phyloP scores from a whole-genome alignment of 2,329 filamentous ascomycete species.

The Arthrinium puccinioides region DNA sequence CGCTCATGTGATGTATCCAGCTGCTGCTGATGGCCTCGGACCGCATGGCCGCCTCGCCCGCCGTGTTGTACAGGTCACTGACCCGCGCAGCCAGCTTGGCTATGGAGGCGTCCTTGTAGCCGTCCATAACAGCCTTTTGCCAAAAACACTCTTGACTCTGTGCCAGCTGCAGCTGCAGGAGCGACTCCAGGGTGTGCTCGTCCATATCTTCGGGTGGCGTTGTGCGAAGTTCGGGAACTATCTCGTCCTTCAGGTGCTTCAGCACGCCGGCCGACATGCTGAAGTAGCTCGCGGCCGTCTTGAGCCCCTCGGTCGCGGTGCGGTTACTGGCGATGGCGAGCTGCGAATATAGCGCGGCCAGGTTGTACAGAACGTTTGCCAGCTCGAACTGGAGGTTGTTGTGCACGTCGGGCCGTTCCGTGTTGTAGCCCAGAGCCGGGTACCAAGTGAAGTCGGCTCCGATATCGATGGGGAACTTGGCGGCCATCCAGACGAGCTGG shows the following conservation, averaged over 20 bases:
- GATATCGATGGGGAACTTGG: slow-evolving; percentile 95
- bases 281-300: slow-evolving; percentile 83
- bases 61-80: slow-evolving; percentile 80
- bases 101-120: slow-evolving; percentile 85
- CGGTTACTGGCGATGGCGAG: slow-evolving; percentile 76
- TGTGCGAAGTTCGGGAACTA: slow-evolving; percentile 77
- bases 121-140: slow-evolving; percentile 93
- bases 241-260: slow-evolving; percentile 63
- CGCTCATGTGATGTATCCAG: slow-evolving; percentile 97
- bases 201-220: slow-evolving; percentile 96
- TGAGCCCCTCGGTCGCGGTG: slow-evolving; percentile 73
- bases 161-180: slow-evolving; percentile 78
- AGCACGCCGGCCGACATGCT: slow-evolving; percentile 81
- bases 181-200: slow-evolving; percentile 71
- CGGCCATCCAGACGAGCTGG: slow-evolving; percentile 86
- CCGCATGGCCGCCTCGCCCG: slow-evolving; percentile 78
- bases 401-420: slow-evolving; percentile 59
- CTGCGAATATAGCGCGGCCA: slow-evolving; percentile 89
- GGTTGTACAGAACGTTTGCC: slow-evolving; percentile 87
- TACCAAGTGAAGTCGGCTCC: slow-evolving; percentile 97
- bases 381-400: slow-evolving; percentile 75
- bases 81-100: slow-evolving; percentile 85
- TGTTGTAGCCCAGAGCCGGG: slow-evolving; percentile 85
- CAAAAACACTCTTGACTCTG: slow-evolving; percentile 97
- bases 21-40: slow-evolving; percentile 85